Conservation (phyloP, 768 basidiomycete genomes). For the Tylopilus sp. region DNA sequence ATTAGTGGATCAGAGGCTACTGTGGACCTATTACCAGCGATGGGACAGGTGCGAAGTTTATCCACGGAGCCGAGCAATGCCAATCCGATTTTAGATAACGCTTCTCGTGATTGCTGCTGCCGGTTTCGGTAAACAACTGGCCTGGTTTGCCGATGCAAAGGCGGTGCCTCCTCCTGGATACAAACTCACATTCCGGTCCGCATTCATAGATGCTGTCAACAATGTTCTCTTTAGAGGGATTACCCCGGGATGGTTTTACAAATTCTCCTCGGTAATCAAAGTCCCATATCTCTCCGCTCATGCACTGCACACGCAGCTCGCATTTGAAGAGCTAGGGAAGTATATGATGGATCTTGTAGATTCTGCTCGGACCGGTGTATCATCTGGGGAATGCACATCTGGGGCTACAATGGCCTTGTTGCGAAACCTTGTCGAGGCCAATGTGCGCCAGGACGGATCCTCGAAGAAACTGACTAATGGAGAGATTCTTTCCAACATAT, state of each 20-base stretch:
- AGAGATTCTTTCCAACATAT: constrained; percentile 50
- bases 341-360: constrained; percentile 44
- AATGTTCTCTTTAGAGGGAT: constrained; percentile 30
- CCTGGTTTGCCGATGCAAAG: constrained; percentile 32
- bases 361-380: constrained; percentile 35
- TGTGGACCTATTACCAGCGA: constrained; percentile 9
- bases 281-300: too few relatives aligned
- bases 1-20: constrained; percentile 27
- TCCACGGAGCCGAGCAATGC: background rate
- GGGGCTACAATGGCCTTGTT: constrained; percentile 34
- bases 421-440: constrained; percentile 45
- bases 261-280: too few relatives aligned
- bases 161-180: constrained; percentile 27
- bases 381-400: constrained; percentile 22
- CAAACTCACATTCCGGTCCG: constrained; percentile 36
- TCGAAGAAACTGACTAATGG: constrained; percentile 31
- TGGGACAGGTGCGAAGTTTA: constrained; percentile 14
- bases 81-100: constrained; percentile 25
- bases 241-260: too few relatives aligned
- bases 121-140: constrained; percentile 38
- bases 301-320: too few relatives aligned
- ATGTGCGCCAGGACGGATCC: constrained; percentile 35
- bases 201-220: constrained; percentile 19
- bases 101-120: constrained; percentile 41
- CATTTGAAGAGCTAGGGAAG: constrained; percentile 35